These are phyloP conservation scores for Botrytis elliptica DNA, from an alignment of 2,329 filamentous ascomycete genomes.

Conservation along the genomic window DNA sequence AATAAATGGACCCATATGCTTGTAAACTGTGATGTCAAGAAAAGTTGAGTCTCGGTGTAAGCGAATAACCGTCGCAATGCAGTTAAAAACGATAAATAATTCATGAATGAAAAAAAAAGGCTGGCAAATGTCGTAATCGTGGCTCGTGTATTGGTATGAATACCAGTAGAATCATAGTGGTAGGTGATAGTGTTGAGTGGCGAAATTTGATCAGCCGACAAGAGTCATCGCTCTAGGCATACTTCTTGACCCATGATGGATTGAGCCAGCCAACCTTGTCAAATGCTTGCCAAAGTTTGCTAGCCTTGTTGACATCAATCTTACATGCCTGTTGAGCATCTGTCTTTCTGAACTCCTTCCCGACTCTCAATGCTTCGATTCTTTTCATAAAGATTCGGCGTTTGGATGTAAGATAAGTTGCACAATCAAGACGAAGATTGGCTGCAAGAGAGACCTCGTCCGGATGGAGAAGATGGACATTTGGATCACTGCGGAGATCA, in stretches of 20 bases:
- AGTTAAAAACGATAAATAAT: slow-evolving; percentile 17
- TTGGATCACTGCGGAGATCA: slow-evolving; percentile 71
- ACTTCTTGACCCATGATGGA: slow-evolving; percentile 31
- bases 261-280: slow-evolving; percentile 81
- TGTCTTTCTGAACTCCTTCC: slow-evolving; percentile 90
- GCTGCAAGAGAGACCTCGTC: slow-evolving; percentile 77
- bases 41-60: slow-evolving; percentile 24
- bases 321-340: slow-evolving; percentile 96
- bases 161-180: background rate
- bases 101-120: slow-evolving; percentile 9
- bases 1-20: slow-evolving; percentile 15
- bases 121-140: slow-evolving; percentile 8
- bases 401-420: slow-evolving; percentile 90
- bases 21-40: slow-evolving; percentile 28
- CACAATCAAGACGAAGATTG: slow-evolving; percentile 77
- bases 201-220: slow-evolving; percentile 18
- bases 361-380: slow-evolving; percentile 62
- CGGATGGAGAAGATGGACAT: slow-evolving; percentile 68
- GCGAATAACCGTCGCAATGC: slow-evolving; percentile 33
- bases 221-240: slow-evolving; percentile 23
- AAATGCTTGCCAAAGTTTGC: slow-evolving; percentile 86
- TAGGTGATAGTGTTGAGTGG: slow-evolving; percentile 14
- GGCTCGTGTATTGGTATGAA: slow-evolving; percentile 4
- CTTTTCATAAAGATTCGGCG: slow-evolving; percentile 82
- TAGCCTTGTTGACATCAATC: slow-evolving; percentile 97